Evolutionary conservation across 805 yeast genomes (phyloP).

Genomic region (Peterozyma xylosa): DNA sequence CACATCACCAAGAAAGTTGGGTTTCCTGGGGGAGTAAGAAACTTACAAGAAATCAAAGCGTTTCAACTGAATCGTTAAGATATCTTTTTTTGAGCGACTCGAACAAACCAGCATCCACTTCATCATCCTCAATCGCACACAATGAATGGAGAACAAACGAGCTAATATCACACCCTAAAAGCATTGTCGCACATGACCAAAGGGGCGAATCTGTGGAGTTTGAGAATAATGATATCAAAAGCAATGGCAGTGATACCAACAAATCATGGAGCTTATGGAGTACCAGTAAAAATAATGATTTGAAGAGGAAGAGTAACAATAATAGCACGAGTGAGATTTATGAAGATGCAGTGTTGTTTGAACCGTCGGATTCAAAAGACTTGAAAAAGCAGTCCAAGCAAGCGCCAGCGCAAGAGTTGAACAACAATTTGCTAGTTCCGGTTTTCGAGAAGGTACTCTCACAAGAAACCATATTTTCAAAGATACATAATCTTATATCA

Average conservation of each 20-base stretch:
- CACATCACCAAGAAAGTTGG: slow-evolving; percentile 5
- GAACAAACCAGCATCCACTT: not conserved
- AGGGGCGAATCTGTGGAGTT: slow-evolving; percentile 2
- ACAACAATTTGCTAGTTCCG: slow-evolving; percentile 18
- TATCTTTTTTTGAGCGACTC: slow-evolving; percentile 4
- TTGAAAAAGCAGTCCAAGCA: slow-evolving; percentile 10
- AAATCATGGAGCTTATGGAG: slow-evolving; percentile 2
- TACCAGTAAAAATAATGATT: not conserved
- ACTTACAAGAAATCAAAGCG: slow-evolving; percentile 2
- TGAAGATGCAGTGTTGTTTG: slow-evolving; percentile 17
- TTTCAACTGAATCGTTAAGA: slow-evolving; percentile 8
- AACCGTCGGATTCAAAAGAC: slow-evolving; percentile 11
- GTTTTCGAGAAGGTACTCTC: slow-evolving; percentile 19
- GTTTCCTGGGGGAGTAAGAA: slow-evolving; percentile 6
- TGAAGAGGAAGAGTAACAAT: not conserved
- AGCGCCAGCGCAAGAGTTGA: not conserved
- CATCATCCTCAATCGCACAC: not conserved
- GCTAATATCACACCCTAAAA: slow-evolving; percentile 2
- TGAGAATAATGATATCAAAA: not conserved
- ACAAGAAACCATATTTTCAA: slow-evolving; percentile 6
- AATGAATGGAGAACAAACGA: slow-evolving; percentile 1
- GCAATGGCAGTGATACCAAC: not conserved
- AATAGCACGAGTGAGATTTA: not conserved
- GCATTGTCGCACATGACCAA: slow-evolving; percentile 1
- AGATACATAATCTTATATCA: slow-evolving; percentile 1